phyloP scores from a whole-genome alignment of 176 grass and related monocot genomes.

The Triticum timopheevii region DNA sequence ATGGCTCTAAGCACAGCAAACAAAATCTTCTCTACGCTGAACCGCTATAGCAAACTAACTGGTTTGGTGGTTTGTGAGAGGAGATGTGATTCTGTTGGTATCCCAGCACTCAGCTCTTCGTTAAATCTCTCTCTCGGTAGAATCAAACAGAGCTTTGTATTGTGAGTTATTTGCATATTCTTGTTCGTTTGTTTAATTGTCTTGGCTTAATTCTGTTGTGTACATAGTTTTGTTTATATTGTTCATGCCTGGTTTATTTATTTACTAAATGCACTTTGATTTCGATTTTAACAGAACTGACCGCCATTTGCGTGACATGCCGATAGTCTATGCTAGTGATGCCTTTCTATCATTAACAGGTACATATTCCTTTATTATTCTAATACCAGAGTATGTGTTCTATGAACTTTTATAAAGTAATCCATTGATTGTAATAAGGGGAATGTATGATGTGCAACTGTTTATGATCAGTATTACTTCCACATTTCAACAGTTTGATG shows the following conservation, averaged over 20 bases:
- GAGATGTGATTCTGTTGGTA: slow-evolving; percentile 58
- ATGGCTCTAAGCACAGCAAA: slow-evolving; percentile 54
- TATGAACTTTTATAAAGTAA: background rate
- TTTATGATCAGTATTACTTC: slow-evolving; percentile 3
- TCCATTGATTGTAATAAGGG: background rate
- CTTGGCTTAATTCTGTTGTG: background rate
- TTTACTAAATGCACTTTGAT: slow-evolving; percentile 22
- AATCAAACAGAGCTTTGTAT: slow-evolving; percentile 98
- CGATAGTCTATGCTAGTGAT: slow-evolving; percentile 91
- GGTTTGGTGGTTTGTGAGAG: slow-evolving; percentile 73
- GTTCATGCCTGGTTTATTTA: slow-evolving; percentile 23
- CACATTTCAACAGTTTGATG: background rate
- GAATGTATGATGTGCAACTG: slow-evolving; percentile 8
- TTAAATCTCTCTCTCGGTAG: slow-evolving; percentile 89
- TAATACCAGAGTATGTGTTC: slow-evolving; percentile 15
- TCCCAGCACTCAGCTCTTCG: slow-evolving; percentile 72
- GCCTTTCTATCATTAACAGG: slow-evolving; percentile 80
- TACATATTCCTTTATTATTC: slow-evolving; percentile 32
- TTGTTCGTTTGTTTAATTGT: slow-evolving; percentile 23
- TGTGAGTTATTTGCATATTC: slow-evolving; percentile 80
- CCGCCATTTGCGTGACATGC: slow-evolving; percentile 70
- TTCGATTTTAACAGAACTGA: slow-evolving; percentile 69
- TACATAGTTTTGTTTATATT: background rate
- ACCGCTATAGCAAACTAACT: slow-evolving; percentile 70
- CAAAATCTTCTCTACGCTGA: slow-evolving; percentile 65